Evolutionary conservation across 2,329 filamentous ascomycete species (phyloP), one percentile per base, ranked within the genome.

Genomic region (Immersiporthe knoxdaviesiana): DNA sequence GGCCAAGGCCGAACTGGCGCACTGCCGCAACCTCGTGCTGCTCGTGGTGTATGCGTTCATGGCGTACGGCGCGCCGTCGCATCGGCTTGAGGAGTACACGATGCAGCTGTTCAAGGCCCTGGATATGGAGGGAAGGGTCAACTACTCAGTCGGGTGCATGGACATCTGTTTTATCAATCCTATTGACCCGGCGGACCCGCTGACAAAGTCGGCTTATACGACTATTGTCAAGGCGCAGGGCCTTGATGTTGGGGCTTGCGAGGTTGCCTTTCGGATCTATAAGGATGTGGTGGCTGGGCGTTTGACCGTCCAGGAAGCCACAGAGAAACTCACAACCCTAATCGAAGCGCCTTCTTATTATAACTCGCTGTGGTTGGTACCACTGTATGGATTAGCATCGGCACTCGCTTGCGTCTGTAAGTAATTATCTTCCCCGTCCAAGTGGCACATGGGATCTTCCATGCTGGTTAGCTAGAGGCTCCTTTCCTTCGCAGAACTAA

Each of bases 121-220:
- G 27, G 70, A 70, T 24, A 72, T 72, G 59, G 70, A 72, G 11
- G 70, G 70, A 7, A 47, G 70, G 21, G 68, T 70, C 12, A 72
- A 72, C 58, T 72, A 72, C 47, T 70, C 70, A 10, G 70, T 72
- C 8, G 70, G 70, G n/a, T 72, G 70, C 32, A 70, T 65, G 14
- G 68, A 72, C 18, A 70, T 72, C 7, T 70, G 61, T 30, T 72
- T 72, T 24, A 60, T 68, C 39, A 68, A 68, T 27, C 66, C 66
- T 30, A 39, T 64, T n/a, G 66, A 68, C 30, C 66, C 68, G 35
- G 37, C 67, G 62, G 68, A 72, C 24, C 70, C 70, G 4, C 24
- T 72, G 61, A 70, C 63, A 4, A 50, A 68, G 35, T 62, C 66
- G 35, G 70, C 68, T 0, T 72, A 72, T 35, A 72, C 70, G 10